Base-by-base conservation (phyloP, 2,329 filamentous ascomycete genomes). In the Amphichorda felina region DNA sequence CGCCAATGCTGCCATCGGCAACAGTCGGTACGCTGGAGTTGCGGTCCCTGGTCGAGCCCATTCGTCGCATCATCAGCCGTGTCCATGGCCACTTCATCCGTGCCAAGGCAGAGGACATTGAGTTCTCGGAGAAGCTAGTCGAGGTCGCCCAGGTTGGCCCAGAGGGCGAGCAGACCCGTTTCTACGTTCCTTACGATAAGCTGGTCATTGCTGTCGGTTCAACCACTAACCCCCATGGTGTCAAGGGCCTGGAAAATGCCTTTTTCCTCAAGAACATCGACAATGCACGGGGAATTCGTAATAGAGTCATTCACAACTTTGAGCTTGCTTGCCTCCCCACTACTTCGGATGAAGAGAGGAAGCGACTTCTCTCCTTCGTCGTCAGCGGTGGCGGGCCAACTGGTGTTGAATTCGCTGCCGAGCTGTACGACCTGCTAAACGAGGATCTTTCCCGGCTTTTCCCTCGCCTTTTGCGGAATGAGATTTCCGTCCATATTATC, bases 161-260 rank as follows among this genome's bases (percentile, higher is more conserved):
- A 4, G 59, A 68, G 40, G 91, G 91, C 4, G 66, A 83, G n/a
- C 76, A 82, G 48, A 68, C 76, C 38, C 69, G 76, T 28, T 98
- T 96, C 61, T 98, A 98, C 54, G 71, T 98, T 2, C 91, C 91
- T 0, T 98, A 98, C 54, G 93, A 98, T 56, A 98, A 98, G 63
- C 70, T 98, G 32, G 82, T 98, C 19, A 70, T 98, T 48, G 88
- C 80, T 18, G 88, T 96, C 39, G 89, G 89, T 24, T 95, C 88
- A 15, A 78, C 82, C 14, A 94, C 88, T 11, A 98, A 98, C 54
- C 80, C 88, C 2, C 91, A 98, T 50, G 93, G 93, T 31, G 93
- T 98, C 38, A 88, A 91, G 54, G 91, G 91, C 8, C 70, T 98
- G 10, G 85, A 96, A 47, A 73, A 98, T 54, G 94, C 88, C 58